Evolutionary conservation across 1,139 yeast genomes (phyloP).

Genomic region (Blastobotrys raffinosifermentans): DNA sequence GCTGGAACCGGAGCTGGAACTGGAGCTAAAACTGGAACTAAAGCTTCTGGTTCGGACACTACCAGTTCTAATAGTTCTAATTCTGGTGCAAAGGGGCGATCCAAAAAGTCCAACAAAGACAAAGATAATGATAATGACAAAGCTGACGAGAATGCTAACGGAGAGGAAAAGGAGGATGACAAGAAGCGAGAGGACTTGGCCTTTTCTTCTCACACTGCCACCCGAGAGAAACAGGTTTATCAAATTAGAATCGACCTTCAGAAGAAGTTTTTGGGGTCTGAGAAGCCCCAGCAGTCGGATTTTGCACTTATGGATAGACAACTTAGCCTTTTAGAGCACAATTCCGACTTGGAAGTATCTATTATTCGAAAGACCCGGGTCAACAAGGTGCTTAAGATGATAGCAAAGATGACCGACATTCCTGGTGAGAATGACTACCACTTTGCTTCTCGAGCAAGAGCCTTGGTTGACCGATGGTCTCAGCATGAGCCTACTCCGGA

Average conservation of each 20-base stretch:
- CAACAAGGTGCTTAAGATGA: conserved; percentile 30
- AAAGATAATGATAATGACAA: not conserved
- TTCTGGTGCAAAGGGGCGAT: not conserved
- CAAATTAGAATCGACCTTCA: conserved; percentile 31
- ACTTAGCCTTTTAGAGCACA: conserved; percentile 27
- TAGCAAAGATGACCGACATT: conserved; percentile 18
- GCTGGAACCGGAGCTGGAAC: not conserved
- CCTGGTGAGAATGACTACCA: conserved; percentile 16
- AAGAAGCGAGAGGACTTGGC: not conserved
- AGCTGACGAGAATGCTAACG: not conserved
- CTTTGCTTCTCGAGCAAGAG: conserved; percentile 24
- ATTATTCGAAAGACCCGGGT: conserved; percentile 34
- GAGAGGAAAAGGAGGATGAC: not conserved
- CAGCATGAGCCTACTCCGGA: conserved; percentile 1
- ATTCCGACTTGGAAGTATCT: conserved; percentile 31
- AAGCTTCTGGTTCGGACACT: not conserved
- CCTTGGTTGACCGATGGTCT: conserved; percentile 29
- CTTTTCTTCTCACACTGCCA: too few species aligned
- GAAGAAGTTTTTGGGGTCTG: conserved; percentile 28
- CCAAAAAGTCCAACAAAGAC: not conserved
- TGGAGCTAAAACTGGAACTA: conserved; percentile 4
- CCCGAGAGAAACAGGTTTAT: too few species aligned
- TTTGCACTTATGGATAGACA: conserved; percentile 22
- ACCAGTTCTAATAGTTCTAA: conserved; percentile 1
- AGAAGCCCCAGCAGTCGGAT: conserved; percentile 23